Evolutionary conservation across 2,329 filamentous ascomycete species (phyloP).

Genomic region (Lecanicillium sp.): DNA sequence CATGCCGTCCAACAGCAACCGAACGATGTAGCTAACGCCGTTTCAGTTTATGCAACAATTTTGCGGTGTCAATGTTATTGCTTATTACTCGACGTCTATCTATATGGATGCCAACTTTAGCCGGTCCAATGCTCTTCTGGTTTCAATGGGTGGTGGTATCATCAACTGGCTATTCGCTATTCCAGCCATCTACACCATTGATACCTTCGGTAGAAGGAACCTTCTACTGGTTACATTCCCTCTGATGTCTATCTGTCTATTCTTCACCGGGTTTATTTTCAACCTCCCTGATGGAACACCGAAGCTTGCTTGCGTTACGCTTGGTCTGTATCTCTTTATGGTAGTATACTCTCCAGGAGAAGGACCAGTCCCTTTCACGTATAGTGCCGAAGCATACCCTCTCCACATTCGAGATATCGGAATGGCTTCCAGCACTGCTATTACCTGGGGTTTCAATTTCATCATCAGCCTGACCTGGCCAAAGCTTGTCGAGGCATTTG

Average conservation of each 20-base stretch:
- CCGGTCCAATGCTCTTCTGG: conserved; percentile 37
- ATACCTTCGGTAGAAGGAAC: conserved; percentile 49
- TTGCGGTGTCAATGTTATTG: conserved; percentile 44
- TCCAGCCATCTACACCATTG: conserved; percentile 51
- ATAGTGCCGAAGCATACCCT: conserved; percentile 48
- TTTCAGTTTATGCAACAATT: conserved; percentile 33
- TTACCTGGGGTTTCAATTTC: conserved; percentile 23
- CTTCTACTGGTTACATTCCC: conserved; percentile 51
- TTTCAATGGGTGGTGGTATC: conserved; percentile 48
- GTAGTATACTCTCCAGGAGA: conserved; percentile 37
- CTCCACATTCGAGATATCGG: conserved; percentile 43
- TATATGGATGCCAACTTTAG: conserved; percentile 31
- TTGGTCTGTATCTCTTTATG: conserved; percentile 26
- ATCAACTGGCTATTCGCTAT: conserved; percentile 52
- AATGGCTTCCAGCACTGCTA: conserved; percentile 35
- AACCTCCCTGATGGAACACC: conserved; percentile 8
- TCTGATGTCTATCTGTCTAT: conserved; percentile 45
- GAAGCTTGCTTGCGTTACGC: conserved; percentile 19
- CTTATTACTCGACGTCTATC: conserved; percentile 45
- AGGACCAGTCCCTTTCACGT: conserved; percentile 48
- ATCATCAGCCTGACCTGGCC: conserved; percentile 19
- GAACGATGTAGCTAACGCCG: conserved; percentile 36
- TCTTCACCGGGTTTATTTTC: conserved; percentile 25
- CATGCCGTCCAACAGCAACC: neutral
- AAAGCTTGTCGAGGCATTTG: conserved; percentile 12